These are phyloP conservation scores for Aaosphaeria arxii DNA, from an alignment of 2,329 filamentous ascomycete species.

Conservation along the genomic window DNA sequence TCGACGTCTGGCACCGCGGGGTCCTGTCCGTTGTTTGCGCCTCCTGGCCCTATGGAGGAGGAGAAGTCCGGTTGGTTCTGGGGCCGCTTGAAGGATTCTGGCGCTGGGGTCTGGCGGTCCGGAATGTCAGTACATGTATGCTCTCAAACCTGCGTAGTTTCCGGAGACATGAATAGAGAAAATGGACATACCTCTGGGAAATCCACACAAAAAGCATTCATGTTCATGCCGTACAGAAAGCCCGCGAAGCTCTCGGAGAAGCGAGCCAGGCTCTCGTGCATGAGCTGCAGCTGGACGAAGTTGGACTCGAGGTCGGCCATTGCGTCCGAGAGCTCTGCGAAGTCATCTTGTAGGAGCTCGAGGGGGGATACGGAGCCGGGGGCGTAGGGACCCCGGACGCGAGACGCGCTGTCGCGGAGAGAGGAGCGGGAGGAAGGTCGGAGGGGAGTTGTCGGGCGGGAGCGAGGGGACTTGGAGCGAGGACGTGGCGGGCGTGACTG, in stretches of 20 bases:
- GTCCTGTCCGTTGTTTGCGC: not conserved
- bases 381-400: constrained; percentile 43
- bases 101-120: constrained; percentile 65
- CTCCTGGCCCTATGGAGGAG: constrained; percentile 3
- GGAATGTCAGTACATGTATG: not conserved
- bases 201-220: constrained; percentile 99
- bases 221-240: constrained; percentile 94
- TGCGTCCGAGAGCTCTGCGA: constrained; percentile 88
- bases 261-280: constrained; percentile 89
- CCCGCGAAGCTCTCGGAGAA: constrained; percentile 96
- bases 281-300: constrained; percentile 93
- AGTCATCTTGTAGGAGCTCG: constrained; percentile 80
- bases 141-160: not conserved
- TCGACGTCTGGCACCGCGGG: constrained; percentile 52
- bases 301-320: constrained; percentile 97
- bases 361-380: constrained; percentile 63
- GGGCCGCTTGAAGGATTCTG: constrained; percentile 69
- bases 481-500: constrained; percentile 38
- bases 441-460: constrained; percentile 86
- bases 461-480: constrained; percentile 56
- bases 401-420: constrained; percentile 58
- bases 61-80: constrained; percentile 21
- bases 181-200: constrained; percentile 76
- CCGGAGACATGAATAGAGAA: not conserved
- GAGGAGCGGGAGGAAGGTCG: constrained; percentile 87